A percentile compares a stretch with the other conserved stretches of the same genome.
phyloP scores from a whole-genome alignment of 345 rosid genomes.

The Combretum micranthum region DNA sequence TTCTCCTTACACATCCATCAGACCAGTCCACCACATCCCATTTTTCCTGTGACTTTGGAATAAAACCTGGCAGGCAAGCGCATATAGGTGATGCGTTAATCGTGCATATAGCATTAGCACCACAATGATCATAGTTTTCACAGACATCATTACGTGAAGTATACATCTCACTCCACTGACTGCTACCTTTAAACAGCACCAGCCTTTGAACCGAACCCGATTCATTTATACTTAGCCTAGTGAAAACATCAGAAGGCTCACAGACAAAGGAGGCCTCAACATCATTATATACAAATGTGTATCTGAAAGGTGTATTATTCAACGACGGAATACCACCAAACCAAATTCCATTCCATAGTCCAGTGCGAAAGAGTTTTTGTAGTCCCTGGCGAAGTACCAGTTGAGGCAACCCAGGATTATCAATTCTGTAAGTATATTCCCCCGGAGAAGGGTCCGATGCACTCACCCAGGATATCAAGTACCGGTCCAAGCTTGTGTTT shows the following conservation, averaged over 20 bases:
- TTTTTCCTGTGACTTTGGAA: constrained; percentile 14
- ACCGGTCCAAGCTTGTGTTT: neutral
- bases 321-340: constrained; percentile 6
- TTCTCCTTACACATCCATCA: constrained; percentile 29
- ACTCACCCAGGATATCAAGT: constrained; percentile 5
- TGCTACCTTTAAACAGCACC: neutral
- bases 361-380: neutral
- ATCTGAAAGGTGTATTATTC: neutral
- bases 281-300: constrained; percentile 9
- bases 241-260: neutral
- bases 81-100: constrained; percentile 3
- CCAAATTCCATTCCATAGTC: constrained; percentile 6
- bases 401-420: neutral
- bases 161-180: constrained; percentile 17
- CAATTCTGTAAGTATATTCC: neutral
- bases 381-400: neutral
- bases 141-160: constrained; percentile 18
- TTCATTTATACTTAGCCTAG: constrained; percentile 12
- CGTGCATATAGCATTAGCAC: constrained; percentile 22
- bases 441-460: constrained; percentile 7
- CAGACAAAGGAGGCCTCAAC: constrained; percentile 10
- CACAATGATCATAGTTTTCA: constrained; percentile 20
- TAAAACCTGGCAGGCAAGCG: constrained; percentile 27
- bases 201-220: constrained; percentile 9
- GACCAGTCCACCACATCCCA: constrained; percentile 17